Conservation (phyloP, 352 stramenopile species). For the Hyaloperonospora brassicae region DNA sequence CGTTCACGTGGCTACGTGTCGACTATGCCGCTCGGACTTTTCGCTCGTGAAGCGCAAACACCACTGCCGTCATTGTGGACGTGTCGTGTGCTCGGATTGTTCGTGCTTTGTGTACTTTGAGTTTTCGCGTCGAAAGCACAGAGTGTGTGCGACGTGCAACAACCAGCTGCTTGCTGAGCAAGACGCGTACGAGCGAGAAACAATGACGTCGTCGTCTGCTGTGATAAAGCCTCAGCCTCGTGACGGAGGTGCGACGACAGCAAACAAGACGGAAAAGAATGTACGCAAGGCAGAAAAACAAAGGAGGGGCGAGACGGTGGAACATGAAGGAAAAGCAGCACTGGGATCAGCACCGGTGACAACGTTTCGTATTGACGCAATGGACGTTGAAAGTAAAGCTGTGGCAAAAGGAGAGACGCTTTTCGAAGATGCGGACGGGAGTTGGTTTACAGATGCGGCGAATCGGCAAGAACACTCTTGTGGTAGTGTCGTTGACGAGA, state of each 20-base stretch:
- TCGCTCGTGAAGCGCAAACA: slow-evolving; percentile 68
- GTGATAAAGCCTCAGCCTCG: too few relatives aligned
- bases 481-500: slow-evolving; percentile 11
- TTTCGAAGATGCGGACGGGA: slow-evolving; percentile 46
- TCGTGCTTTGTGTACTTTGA: slow-evolving; percentile 59
- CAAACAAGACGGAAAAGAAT: too few relatives aligned
- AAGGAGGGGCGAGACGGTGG: neutral
- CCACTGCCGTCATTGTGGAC: slow-evolving; percentile 65
- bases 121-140: slow-evolving; percentile 51
- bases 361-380: neutral
- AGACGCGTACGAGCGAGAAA: slow-evolving; percentile 21
- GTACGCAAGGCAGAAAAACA: too few relatives aligned
- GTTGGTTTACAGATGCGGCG: slow-evolving; percentile 55
- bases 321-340: slow-evolving; percentile 1
- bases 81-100: slow-evolving; percentile 72
- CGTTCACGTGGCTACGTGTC: slow-evolving; percentile 32
- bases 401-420: slow-evolving; percentile 11
- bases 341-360: neutral
- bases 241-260: too few relatives aligned
- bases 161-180: slow-evolving; percentile 21
- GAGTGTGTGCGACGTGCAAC: slow-evolving; percentile 48
- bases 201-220: neutral
- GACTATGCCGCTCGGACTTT: slow-evolving; percentile 48
- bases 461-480: slow-evolving; percentile 5
- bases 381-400: slow-evolving; percentile 2